A percentile compares a stretch with the other conserved stretches of the same genome.
phyloP scores from a whole-genome alignment of 371 early-diverging fungal species.

The Choanephora cucurbitarum region DNA sequence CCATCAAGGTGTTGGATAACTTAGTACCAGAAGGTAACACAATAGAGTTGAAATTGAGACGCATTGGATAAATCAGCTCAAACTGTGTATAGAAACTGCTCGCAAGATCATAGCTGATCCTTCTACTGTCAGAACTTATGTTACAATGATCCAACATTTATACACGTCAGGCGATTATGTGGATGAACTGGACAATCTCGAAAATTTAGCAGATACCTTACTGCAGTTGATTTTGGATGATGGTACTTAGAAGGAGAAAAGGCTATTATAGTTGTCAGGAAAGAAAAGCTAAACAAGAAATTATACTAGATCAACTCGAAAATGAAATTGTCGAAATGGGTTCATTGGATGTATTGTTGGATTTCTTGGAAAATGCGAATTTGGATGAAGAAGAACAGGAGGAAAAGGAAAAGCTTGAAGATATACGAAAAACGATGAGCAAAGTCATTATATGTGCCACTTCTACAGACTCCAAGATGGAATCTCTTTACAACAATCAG shows the following conservation, averaged over 20 bases:
- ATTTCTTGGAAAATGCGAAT: constrained; percentile 47
- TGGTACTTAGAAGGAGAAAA: constrained; percentile 23
- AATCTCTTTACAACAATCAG: constrained; percentile 47
- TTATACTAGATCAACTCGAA: constrained; percentile 42
- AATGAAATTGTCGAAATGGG: constrained; percentile 41
- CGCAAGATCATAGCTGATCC: constrained; percentile 14
- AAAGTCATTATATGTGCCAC: constrained; percentile 51
- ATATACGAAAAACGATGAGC: constrained; percentile 44
- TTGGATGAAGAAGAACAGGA: constrained; percentile 44
- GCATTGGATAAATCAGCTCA: no score
- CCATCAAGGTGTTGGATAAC: constrained; percentile 36
- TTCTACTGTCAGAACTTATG: constrained; percentile 19
- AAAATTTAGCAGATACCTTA: constrained; percentile 34
- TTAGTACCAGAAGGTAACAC: constrained; percentile 36
- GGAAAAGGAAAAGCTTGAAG: constrained; percentile 50
- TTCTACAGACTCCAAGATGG: constrained; percentile 54
- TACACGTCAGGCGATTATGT: constrained; percentile 29
- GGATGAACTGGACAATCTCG: constrained; percentile 33
- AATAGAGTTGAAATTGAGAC: neutral
- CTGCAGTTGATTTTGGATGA: constrained; percentile 46
- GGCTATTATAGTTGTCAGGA: no score
- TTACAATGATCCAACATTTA: constrained; percentile 29
- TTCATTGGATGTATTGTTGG: constrained; percentile 36
- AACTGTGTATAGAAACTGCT: constrained; percentile 18
- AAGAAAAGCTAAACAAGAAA: neutral